Evolutionary conservation across 2,329 filamentous ascomycete species (phyloP).

Genomic region (Fragosphaeria purpurea): DNA sequence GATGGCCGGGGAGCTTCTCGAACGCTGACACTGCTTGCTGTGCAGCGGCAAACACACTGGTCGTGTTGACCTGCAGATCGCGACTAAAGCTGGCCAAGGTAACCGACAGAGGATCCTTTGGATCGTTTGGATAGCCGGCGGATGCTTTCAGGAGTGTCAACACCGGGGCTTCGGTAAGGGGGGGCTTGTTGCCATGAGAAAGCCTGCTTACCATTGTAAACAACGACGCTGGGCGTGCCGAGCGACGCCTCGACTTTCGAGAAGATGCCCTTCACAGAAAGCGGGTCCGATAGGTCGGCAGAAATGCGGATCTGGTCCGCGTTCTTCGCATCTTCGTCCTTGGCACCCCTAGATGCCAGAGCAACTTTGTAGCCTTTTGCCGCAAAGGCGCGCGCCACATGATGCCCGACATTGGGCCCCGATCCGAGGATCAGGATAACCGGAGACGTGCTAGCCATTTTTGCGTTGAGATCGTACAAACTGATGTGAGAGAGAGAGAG

Average conservation of each 20-base stretch:
- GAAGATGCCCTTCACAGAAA: conserved; percentile 26
- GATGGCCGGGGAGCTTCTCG: conserved; percentile 11
- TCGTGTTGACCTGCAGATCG: conserved; percentile 27
- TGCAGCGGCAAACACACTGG: conserved; percentile 27
- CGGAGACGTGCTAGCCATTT: too few species aligned
- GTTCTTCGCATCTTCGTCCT: too few species aligned
- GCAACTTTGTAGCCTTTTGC: too few species aligned
- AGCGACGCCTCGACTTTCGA: conserved; percentile 24
- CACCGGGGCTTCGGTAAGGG: too few species aligned
- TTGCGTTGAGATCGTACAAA: too few species aligned
- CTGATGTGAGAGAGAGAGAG: too few species aligned
- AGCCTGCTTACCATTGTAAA: conserved; percentile 27
- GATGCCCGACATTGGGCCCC: too few species aligned
- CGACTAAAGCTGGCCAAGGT: conserved; percentile 6
- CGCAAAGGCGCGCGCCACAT: too few species aligned
- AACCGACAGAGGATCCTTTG: conserved; percentile 5
- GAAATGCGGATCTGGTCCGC: too few species aligned
- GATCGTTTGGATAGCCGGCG: not conserved
- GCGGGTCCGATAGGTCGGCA: conserved; percentile 14
- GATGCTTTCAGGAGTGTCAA: not conserved
- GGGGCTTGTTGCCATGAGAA: too few species aligned
- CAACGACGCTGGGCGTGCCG: conserved; percentile 30
- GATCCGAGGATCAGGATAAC: too few species aligned
- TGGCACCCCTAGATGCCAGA: too few species aligned
- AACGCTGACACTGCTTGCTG: conserved; percentile 26